Conservation (phyloP, 768 basidiomycete species). For the Tephrocybe sp. region DNA sequence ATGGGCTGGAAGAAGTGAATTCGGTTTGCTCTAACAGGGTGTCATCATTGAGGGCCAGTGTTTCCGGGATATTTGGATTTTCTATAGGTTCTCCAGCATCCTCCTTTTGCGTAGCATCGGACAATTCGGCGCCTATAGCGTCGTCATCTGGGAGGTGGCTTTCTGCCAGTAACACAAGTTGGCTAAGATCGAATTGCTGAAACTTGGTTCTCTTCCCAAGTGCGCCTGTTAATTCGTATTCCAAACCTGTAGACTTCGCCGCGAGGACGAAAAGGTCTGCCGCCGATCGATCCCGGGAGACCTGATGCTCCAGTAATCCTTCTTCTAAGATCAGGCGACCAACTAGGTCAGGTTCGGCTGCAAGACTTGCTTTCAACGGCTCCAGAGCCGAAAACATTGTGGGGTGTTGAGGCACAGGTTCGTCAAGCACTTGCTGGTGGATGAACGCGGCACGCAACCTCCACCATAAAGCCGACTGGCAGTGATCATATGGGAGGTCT, state of each 20-base stretch:
- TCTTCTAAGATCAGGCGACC: slow-evolving; percentile 73
- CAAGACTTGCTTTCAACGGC: slow-evolving; percentile 38
- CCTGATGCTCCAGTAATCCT: slow-evolving; percentile 77
- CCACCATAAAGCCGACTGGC: slow-evolving; percentile 75
- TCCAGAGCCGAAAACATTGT: slow-evolving; percentile 40
- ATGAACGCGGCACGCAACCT: slow-evolving; percentile 67
- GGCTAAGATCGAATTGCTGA: slow-evolving; percentile 80
- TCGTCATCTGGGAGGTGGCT: slow-evolving; percentile 52
- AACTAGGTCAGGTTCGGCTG: slow-evolving; percentile 59
- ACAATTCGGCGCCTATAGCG: slow-evolving; percentile 5
- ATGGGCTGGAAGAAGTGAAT: slow-evolving; percentile 74
- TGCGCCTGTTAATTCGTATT: slow-evolving; percentile 91
- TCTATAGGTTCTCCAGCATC: slow-evolving; percentile 6
- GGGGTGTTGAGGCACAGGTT: slow-evolving; percentile 63
- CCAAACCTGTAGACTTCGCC: slow-evolving; percentile 71
- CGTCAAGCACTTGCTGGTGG: slow-evolving; percentile 83
- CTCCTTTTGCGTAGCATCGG: slow-evolving; percentile 7
- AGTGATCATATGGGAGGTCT: slow-evolving; percentile 44
- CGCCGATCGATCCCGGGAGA: slow-evolving; percentile 75
- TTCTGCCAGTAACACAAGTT: slow-evolving; percentile 93
- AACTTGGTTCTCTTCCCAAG: slow-evolving; percentile 94
- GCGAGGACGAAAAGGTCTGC: slow-evolving; percentile 77
- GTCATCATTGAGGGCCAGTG: slow-evolving; percentile 88
- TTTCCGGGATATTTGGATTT: slow-evolving; percentile 62
- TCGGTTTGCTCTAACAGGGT: slow-evolving; percentile 93